These are phyloP conservation scores for Lecanicillium sp. DNA, from an alignment of 2,329 filamentous ascomycete genomes.

Conservation along the genomic window DNA sequence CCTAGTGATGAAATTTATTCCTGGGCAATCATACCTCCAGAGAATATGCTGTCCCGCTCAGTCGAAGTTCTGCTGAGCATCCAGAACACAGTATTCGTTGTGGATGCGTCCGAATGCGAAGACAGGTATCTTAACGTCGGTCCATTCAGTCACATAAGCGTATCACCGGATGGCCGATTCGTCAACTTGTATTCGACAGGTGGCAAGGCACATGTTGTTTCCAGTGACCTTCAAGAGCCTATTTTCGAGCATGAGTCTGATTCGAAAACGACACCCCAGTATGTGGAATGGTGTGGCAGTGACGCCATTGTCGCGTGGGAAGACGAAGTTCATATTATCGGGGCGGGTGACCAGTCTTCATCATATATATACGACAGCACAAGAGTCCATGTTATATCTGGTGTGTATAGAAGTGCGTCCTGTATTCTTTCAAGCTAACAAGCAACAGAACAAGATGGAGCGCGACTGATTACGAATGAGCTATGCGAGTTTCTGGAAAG, in stretches of 20 bases:
- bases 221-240: slow-evolving; percentile 87
- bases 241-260: slow-evolving; percentile 87
- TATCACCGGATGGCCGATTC: slow-evolving; percentile 85
- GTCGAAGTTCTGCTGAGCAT: slow-evolving; percentile 90
- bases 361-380: slow-evolving; percentile 85
- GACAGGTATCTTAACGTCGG: slow-evolving; percentile 87
- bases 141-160: slow-evolving; percentile 81
- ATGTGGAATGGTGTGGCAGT: slow-evolving; percentile 93
- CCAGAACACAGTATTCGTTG: slow-evolving; percentile 71
- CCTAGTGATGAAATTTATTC: slow-evolving; percentile 75
- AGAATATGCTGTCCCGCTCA: slow-evolving; percentile 80
- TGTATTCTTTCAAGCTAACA: slow-evolving; percentile 10
- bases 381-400: slow-evolving; percentile 79
- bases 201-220: slow-evolving; percentile 85
- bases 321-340: slow-evolving; percentile 91
- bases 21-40: slow-evolving; percentile 83
- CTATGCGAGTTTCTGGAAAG: slow-evolving; percentile 97
- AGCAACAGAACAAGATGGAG: slow-evolving; percentile 62
- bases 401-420: slow-evolving; percentile 41
- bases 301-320: slow-evolving; percentile 96
- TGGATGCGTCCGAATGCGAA: slow-evolving; percentile 84
- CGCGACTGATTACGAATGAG: slow-evolving; percentile 82
- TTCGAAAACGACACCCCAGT: slow-evolving; percentile 75
- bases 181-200: slow-evolving; percentile 80
- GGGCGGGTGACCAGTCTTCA: slow-evolving; percentile 66